Evolutionary conservation across 257 asterid species (phyloP).

Genomic region (Solanum okadae): DNA sequence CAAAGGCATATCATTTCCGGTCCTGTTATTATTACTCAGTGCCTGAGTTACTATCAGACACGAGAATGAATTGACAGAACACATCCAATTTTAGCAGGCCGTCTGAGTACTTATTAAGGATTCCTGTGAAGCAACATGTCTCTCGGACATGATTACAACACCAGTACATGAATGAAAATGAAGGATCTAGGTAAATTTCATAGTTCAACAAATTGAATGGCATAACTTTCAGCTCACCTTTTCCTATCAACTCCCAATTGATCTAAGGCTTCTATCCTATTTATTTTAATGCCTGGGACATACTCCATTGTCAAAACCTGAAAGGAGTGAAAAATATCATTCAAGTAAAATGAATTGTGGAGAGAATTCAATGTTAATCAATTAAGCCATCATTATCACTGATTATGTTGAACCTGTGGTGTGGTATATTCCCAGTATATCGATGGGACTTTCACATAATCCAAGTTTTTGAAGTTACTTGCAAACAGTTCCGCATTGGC

Average conservation of each 20-base stretch:
- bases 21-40: neutral
- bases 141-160: neutral
- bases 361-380: neutral
- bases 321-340: neutral
- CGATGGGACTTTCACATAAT: constrained; percentile 77
- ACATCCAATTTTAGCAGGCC: neutral
- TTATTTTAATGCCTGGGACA: constrained; percentile 88
- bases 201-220: neutral
- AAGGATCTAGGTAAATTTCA: neutral
- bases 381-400: constrained; percentile 3
- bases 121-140: neutral
- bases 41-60: neutral
- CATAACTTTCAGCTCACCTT: constrained; percentile 25
- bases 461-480: constrained; percentile 61
- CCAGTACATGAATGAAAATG: neutral
- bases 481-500: constrained; percentile 77
- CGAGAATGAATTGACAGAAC: neutral
- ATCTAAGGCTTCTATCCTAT: constrained; percentile 81
- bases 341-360: constrained; percentile 4
- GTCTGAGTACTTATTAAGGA: neutral
- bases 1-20: neutral
- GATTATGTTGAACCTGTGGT: constrained; percentile 55
- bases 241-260: constrained; percentile 85
- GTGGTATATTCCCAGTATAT: constrained; percentile 87
- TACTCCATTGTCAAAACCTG: constrained; percentile 87